These are phyloP conservation scores for Beauveria sp. DNA, from an alignment of 2,329 filamentous ascomycete species.

Conservation along the genomic window DNA sequence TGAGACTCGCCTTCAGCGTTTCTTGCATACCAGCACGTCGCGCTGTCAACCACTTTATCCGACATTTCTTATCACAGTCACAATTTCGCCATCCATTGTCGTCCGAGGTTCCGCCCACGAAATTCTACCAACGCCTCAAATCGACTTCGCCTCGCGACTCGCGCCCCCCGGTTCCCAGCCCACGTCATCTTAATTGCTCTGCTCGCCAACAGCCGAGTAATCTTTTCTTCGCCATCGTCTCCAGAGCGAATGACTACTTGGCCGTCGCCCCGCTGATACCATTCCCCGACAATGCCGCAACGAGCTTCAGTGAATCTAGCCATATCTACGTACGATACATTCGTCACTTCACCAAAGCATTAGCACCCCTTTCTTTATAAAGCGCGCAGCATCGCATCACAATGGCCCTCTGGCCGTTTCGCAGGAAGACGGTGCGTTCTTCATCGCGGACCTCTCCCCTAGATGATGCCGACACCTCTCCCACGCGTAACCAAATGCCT, in stretches of 20 bases:
- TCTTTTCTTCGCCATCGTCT: background rate
- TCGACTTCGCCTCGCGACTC: background rate
- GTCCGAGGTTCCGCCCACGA: background rate
- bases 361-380: background rate
- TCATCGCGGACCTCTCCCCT: slow-evolving; percentile 46
- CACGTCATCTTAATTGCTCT: background rate
- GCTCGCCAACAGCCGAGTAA: background rate
- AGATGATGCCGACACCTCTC: slow-evolving; percentile 35
- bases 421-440: slow-evolving; percentile 61
- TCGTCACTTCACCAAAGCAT: background rate
- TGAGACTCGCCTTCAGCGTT: slow-evolving; percentile 2
- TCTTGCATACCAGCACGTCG: slow-evolving; percentile 3
- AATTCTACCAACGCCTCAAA: background rate
- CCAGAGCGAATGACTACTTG: background rate
- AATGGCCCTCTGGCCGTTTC: slow-evolving; percentile 17
- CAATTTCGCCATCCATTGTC: background rate
- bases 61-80: background rate
- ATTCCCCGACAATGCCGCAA: slow-evolving; percentile 6
- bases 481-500: background rate
- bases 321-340: slow-evolving; percentile 1
- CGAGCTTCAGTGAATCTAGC: background rate
- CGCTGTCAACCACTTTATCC: background rate
- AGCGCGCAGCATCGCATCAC: background rate
- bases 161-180: background rate
- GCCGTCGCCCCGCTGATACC: background rate